Conservation (phyloP, 352 stramenopile genomes). For the Phytophthora fragariaefolia region DNA sequence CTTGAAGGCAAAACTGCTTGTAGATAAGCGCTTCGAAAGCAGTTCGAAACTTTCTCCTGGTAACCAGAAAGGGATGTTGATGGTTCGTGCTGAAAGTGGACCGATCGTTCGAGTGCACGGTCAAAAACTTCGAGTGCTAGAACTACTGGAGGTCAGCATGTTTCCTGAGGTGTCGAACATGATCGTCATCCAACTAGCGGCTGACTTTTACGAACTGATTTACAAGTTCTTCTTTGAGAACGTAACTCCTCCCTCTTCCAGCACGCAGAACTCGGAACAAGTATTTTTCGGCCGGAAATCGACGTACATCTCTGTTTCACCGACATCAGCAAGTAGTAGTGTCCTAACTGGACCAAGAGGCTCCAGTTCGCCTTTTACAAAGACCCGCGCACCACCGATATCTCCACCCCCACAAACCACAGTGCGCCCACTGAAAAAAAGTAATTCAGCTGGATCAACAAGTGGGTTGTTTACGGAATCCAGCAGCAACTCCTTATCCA, state of each 20-base stretch:
- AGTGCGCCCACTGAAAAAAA: slow-evolving; percentile 24
- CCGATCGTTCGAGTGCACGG: slow-evolving; percentile 68
- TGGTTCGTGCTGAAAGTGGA: slow-evolving; percentile 75
- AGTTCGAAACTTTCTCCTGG: slow-evolving; percentile 29
- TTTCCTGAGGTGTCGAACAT: slow-evolving; percentile 86
- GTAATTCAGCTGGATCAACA: slow-evolving; percentile 21
- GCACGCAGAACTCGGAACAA: slow-evolving; percentile 56
- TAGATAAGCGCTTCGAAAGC: slow-evolving; percentile 62
- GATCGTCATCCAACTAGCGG: slow-evolving; percentile 83
- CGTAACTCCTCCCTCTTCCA: slow-evolving; percentile 21
- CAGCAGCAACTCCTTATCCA: slow-evolving; percentile 5
- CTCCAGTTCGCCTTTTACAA: slow-evolving; percentile 28
- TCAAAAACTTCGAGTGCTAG: slow-evolving; percentile 73
- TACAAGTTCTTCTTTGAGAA: slow-evolving; percentile 89
- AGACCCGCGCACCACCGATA: slow-evolving; percentile 16
- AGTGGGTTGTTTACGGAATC: slow-evolving; percentile 27
- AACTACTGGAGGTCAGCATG: slow-evolving; percentile 83
- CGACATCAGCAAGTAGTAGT: slow-evolving; percentile 17
- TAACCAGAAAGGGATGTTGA: slow-evolving; percentile 79
- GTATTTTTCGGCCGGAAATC: slow-evolving; percentile 67
- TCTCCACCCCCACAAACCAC: slow-evolving; percentile 16
- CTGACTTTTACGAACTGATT: slow-evolving; percentile 85
- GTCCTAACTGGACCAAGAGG: slow-evolving; percentile 14
- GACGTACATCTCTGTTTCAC: slow-evolving; percentile 12
- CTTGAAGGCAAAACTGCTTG: slow-evolving; percentile 70